Percentiles rank a stretch among this genome's conserved stretches.
Conservation (phyloP, 2,329 filamentous ascomycete species). For the Chaetomium sp. region DNA sequence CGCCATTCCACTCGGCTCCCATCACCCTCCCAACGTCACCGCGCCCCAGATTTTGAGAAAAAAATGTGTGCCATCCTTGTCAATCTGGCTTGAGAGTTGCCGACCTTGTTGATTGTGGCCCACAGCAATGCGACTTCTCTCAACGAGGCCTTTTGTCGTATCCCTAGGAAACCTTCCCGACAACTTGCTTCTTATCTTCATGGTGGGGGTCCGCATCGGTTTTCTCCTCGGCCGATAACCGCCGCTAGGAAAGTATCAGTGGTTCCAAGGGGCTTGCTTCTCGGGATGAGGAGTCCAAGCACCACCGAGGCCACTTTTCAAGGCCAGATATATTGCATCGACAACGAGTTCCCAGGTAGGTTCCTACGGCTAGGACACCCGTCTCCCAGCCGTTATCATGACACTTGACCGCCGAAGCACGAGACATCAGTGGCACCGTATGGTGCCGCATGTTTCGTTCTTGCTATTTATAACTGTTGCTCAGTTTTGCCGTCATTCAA, state of each 20-base stretch:
- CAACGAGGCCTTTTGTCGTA: background rate
- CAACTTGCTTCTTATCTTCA: conserved; percentile 2
- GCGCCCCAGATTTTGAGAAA: conserved; percentile 1
- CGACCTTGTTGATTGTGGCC: background rate
- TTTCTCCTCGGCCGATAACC: background rate
- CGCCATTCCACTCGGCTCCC: conserved; percentile 15
- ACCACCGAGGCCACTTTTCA: background rate
- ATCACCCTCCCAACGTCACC: conserved; percentile 2
- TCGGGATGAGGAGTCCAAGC: conserved; percentile 13
- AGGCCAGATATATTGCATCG: background rate
- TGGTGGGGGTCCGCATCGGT: background rate
- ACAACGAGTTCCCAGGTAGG: background rate
- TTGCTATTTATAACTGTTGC: background rate
- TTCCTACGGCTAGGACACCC: background rate
- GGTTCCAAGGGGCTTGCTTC: background rate
- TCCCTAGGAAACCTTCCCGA: background rate
- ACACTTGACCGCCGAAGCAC: background rate
- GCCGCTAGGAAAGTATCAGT: too few relatives aligned
- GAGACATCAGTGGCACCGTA: too few relatives aligned
- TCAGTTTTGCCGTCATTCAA: background rate
- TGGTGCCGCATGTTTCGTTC: background rate
- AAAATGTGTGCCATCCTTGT: background rate
- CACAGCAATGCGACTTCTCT: too few relatives aligned
- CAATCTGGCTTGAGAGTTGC: background rate
- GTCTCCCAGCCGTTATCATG: background rate